Evolutionary conservation across 495 filamentous ascomycete species (phyloP), one percentile per base, ranked within the genome.

Genomic region (Aspergillus nanangensis): DNA sequence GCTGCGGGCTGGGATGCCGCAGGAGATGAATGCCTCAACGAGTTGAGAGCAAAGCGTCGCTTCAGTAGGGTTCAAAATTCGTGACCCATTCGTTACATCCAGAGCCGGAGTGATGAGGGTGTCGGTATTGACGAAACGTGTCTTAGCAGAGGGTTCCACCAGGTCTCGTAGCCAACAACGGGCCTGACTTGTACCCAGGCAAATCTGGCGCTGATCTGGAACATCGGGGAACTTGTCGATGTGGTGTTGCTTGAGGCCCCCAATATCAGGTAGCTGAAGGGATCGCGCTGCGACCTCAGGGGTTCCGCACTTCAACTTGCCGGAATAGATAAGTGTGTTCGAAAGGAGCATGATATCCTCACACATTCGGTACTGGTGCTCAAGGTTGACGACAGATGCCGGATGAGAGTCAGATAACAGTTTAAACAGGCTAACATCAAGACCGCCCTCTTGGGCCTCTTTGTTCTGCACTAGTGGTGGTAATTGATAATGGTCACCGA

Each of bases 291-390:
- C 88, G 7, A 96, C 83, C 37, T 78, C 72, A 41, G 81, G 69
- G 10, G 81, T 93, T 7, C 93, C 93, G 56, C 93, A 98, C 61
- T 93, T 94, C 8, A 98, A 77, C 4, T 82, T 77, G 11, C 91
- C 90, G 15, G 83, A 75, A 65, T 98, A 98, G 59, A 98, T 96
- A 21, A 98, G 81, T 5, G 79, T 87, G 68, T 96, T 97, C 43
- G 88, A 90, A 19, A 98, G 78, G 10, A 81, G 76, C 93, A 97
- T 97, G 42, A 98, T 86, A 23, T 97, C 92, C 38, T 90, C 84
- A 56, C 88, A 94, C 93, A 98, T 98, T 53, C 93, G 89, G 56
- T 98, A 98, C 61, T 98, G 93, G 53, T 95, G 89, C 55, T 91
- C 90, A 2, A 98, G 81, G 50, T 85, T 91, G 51, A 91, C 86